A percentile compares a stretch with the other conserved stretches of the same genome.
Evolutionary conservation across 2,329 filamentous ascomycete species (phyloP).

Genomic region (Neonectria neomacrospora): DNA sequence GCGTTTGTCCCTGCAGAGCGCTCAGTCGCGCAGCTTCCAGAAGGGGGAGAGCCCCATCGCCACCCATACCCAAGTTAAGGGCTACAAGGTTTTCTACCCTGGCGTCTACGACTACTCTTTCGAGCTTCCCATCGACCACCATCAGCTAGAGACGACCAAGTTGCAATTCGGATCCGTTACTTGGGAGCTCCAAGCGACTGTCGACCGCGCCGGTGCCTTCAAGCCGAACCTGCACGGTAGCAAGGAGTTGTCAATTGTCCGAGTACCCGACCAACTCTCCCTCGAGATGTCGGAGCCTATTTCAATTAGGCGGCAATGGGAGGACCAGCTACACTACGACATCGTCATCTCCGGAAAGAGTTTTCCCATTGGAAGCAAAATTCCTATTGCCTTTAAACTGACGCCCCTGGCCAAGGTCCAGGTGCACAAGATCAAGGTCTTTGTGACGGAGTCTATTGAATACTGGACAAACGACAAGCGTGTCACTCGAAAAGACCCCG

Average conservation of each 20-base stretch:
- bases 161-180: constrained; percentile 87
- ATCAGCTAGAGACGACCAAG: constrained; percentile 88
- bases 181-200: constrained; percentile 85
- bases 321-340: constrained; percentile 94
- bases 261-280: constrained; percentile 87
- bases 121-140: constrained; percentile 88
- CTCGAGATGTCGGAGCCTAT: constrained; percentile 93
- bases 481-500: constrained; percentile 85
- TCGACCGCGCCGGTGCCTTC: constrained; percentile 90
- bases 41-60: constrained; percentile 78
- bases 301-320: constrained; percentile 92
- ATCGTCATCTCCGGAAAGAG: constrained; percentile 97
- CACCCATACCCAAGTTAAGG: constrained; percentile 70
- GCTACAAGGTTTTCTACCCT: constrained; percentile 87
- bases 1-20: constrained; percentile 81
- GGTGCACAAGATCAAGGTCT: constrained; percentile 91
- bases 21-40: constrained; percentile 85
- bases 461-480: constrained; percentile 89
- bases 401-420: constrained; percentile 94
- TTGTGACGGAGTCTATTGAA: constrained; percentile 88
- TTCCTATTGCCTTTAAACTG: constrained; percentile 93
- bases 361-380: constrained; percentile 86
- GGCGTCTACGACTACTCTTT: constrained; percentile 77
- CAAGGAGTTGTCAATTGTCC: constrained; percentile 85
- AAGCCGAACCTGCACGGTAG: constrained; percentile 85